Base-by-base conservation (phyloP, 2,329 filamentous ascomycete genomes). In the Claviceps sp. region DNA sequence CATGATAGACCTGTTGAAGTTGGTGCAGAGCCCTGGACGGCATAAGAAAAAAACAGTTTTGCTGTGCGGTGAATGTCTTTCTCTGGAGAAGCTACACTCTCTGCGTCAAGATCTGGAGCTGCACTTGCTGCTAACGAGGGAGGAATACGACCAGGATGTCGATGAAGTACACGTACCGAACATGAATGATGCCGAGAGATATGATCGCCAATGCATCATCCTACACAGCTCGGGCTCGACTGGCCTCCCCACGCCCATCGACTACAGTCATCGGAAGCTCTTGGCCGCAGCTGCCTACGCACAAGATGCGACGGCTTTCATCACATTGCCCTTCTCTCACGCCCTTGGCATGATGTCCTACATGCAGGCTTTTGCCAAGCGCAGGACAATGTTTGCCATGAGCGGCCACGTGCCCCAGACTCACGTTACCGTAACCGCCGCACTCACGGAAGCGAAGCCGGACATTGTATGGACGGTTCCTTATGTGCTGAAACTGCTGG, bases 241-340 rank as follows among this genome's bases (percentile, higher is more conserved):
- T 5, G 79, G 79, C 0, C 67, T 82, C 5, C 80, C 80, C 0
- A 83, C 82, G 55, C 78, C 79, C 1, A 81, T 84, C 51, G 77
- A 72, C 57, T 74, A 79, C 54, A 76, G 72, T 0, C 77, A 84
- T 47, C 63, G 63, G 24, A 68, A 73, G 6, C 72, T 70, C 34
- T 60, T 81, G 14, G 66, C 67, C 41, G 78, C 77, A 55, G 77
- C 73, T 52, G 59, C 67, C 41, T 55, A 54, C 24, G 61, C 57
- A 53, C 67, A 65, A 59, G 54, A 63, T 16, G 63, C 76, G 65
- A 69, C 67, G 45, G 69, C 72, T 1, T 77, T 82, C 60, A 71
- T 78, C 54, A 76, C 78, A 4, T 62, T 80, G 30, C 78, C 80
- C 1, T 63, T 82, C 1, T 82, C 74, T 57, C 79, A 84, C 59